Conservation (phyloP, 1,139 yeast genomes). For the Saccharomycopsis crataegensis region DNA sequence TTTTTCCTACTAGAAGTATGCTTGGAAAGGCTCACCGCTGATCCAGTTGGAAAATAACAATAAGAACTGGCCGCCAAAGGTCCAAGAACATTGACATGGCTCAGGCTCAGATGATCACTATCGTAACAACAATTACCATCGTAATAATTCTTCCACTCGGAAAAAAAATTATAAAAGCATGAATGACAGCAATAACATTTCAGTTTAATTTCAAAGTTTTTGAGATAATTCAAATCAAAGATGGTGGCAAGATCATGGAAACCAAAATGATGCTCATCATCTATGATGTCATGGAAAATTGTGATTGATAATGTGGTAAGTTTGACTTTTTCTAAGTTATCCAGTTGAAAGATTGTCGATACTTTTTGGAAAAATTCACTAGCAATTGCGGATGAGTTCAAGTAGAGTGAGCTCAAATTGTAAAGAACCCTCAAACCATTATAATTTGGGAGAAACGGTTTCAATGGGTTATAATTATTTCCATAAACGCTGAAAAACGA, state of each 20-base stretch:
- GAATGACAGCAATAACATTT: slow-evolving; percentile 23
- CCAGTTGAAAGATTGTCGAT: slow-evolving; percentile 1
- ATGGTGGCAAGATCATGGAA: slow-evolving; percentile 22
- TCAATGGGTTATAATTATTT: slow-evolving; percentile 20
- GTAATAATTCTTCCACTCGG: slow-evolving; percentile 22
- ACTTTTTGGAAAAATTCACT: slow-evolving; percentile 6
- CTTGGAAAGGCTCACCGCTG: not conserved
- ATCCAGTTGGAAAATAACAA: slow-evolving; percentile 7
- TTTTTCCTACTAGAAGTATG: not conserved
- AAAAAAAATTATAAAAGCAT: slow-evolving; percentile 24
- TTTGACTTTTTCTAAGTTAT: slow-evolving; percentile 5
- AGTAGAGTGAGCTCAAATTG: slow-evolving; percentile 10
- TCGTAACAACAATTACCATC: not conserved
- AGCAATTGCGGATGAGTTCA: slow-evolving; percentile 11
- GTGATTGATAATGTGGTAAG: slow-evolving; percentile 24
- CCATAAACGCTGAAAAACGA: slow-evolving; percentile 22
- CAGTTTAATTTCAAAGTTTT: slow-evolving; percentile 24
- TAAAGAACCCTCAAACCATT: slow-evolving; percentile 19
- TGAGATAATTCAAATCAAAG: slow-evolving; percentile 22
- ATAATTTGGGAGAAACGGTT: slow-evolving; percentile 17
- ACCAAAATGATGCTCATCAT: slow-evolving; percentile 16
- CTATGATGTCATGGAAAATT: slow-evolving; percentile 16
- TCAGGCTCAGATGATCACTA: not conserved
- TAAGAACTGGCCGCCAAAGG: slow-evolving; percentile 7
- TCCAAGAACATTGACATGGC: not conserved